Conservation (phyloP, 371 early-diverging fungal genomes). For the Actinomucor elegans region DNA sequence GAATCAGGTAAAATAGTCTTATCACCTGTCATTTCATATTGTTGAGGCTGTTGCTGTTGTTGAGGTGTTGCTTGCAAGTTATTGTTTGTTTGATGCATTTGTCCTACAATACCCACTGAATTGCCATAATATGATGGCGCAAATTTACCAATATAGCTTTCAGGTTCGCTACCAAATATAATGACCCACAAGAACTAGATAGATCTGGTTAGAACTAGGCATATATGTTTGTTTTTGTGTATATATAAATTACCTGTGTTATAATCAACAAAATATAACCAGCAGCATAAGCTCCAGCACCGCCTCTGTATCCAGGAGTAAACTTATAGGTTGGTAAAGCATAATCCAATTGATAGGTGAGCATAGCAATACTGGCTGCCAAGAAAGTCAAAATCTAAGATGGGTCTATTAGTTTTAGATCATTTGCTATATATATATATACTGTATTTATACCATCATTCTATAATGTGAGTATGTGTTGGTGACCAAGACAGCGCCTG, state of each 20-base stretch:
- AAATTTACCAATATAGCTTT: constrained; percentile 32
- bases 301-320: constrained; percentile 9
- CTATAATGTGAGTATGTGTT: constrained; percentile 37
- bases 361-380: constrained; percentile 36
- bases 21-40: constrained; percentile 29
- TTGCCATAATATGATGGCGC: constrained; percentile 23
- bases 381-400: constrained; percentile 42
- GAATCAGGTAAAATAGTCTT: constrained; percentile 24
- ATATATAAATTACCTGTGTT: constrained; percentile 35
- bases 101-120: constrained; percentile 17
- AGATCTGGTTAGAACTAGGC: background rate
- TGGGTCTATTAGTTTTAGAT: background rate
- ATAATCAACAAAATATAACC: constrained; percentile 45
- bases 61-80: constrained; percentile 20
- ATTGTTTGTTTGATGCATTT: too few species aligned
- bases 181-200: constrained; percentile 47
- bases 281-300: constrained; percentile 32
- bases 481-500: constrained; percentile 18
- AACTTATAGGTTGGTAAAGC: constrained; percentile 9
- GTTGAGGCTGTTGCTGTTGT: constrained; percentile 6
- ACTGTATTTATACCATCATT: constrained; percentile 27
- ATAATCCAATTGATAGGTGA: constrained; percentile 33
- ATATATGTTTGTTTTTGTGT: too few species aligned
- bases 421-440: background rate
- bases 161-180: constrained; percentile 45